These are phyloP conservation scores for Pelagomonas calceolata DNA, from an alignment of 108 stramenopile species.

Conservation along the genomic window DNA sequence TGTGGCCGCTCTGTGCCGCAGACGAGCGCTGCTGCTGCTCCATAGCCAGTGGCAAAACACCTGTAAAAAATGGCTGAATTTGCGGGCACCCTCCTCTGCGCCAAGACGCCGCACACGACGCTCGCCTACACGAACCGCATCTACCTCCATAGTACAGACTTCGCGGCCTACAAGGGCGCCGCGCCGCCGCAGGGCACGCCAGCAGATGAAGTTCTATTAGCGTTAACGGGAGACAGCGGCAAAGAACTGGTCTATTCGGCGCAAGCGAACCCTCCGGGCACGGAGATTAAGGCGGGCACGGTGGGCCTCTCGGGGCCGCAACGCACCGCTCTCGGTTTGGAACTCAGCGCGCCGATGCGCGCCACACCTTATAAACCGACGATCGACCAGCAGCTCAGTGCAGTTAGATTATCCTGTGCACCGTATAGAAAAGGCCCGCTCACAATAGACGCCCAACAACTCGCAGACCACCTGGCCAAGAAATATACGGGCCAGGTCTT, in stretches of 20 bases:
- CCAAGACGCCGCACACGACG: slow-evolving; percentile 66
- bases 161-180: slow-evolving; percentile 29
- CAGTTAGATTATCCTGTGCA: neutral
- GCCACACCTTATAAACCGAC: neutral
- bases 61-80: no score
- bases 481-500: slow-evolving; percentile 2
- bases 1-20: no score
- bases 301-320: neutral
- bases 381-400: neutral
- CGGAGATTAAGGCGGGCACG: neutral
- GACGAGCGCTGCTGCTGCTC: no score
- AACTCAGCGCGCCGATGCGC: neutral
- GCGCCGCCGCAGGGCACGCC: slow-evolving; percentile 50
- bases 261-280: neutral
- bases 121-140: slow-evolving; percentile 68
- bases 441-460: neutral
- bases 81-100: no score
- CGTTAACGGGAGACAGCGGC: neutral
- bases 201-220: slow-evolving; percentile 13
- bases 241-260: neutral
- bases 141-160: slow-evolving; percentile 52
- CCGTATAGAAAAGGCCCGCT: neutral
- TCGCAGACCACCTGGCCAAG: neutral
- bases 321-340: neutral
- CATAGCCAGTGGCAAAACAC: no score